A percentile compares a stretch with the other conserved stretches of the same genome.
These are phyloP conservation scores for Fraxinus sp. DNA, from an alignment of 305 asterid species.

Conservation along the genomic window DNA sequence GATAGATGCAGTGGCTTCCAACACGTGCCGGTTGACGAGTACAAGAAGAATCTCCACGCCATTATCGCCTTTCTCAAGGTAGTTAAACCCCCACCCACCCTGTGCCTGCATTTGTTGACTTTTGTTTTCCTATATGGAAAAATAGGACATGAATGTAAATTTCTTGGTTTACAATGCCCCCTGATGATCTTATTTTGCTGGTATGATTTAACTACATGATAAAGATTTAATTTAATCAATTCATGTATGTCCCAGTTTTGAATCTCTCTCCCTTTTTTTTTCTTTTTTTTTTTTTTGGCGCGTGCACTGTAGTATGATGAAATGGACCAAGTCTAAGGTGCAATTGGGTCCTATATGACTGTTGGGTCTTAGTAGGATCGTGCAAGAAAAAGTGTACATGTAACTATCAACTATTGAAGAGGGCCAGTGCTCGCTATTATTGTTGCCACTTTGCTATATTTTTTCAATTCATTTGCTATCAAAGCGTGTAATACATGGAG, in stretches of 20 bases:
- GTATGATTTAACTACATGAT: neutral
- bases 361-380: slow-evolving; percentile 23
- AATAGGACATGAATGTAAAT: neutral
- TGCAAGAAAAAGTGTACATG: slow-evolving; percentile 19
- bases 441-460: slow-evolving; percentile 43
- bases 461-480: slow-evolving; percentile 21
- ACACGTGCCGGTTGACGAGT: slow-evolving; percentile 77
- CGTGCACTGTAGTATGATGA: slow-evolving; percentile 1
- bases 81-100: neutral
- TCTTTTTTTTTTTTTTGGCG: neutral
- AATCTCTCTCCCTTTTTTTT: neutral
- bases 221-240: neutral
- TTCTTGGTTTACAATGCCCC: neutral
- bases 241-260: neutral
- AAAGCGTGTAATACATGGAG: slow-evolving; percentile 33
- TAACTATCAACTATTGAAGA: neutral
- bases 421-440: slow-evolving; percentile 32
- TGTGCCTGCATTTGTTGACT: neutral
- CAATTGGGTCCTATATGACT: slow-evolving; percentile 13
- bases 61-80: slow-evolving; percentile 70
- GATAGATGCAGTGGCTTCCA: slow-evolving; percentile 57
- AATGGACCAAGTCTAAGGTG: neutral
- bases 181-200: neutral
- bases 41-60: slow-evolving; percentile 53
- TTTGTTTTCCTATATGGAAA: neutral